Evolutionary conservation across 139 green algal species (phyloP).

Genomic region (Pleodorina starrii): DNA sequence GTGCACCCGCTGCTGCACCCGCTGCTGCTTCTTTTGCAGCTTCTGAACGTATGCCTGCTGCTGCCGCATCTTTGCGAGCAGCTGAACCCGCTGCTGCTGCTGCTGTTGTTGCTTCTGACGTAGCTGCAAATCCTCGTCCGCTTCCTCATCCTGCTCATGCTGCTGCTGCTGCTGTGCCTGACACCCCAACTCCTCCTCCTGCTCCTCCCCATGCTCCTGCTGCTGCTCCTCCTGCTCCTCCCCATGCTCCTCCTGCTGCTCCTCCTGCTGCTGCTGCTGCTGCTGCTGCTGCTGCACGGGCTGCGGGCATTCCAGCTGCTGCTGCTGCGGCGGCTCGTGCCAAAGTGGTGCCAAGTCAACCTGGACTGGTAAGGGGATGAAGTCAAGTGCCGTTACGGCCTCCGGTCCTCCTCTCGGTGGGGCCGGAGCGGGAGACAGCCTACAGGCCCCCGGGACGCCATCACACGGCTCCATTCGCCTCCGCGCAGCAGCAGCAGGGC

Average conservation of each 20-base stretch:
- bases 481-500: too few relatives aligned
- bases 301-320: neutral
- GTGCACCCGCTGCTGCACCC: neutral
- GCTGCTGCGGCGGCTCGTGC: neutral
- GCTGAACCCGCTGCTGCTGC: neutral
- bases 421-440: too few relatives aligned
- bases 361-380: too few relatives aligned
- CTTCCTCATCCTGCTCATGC: neutral
- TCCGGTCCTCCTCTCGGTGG: too few relatives aligned
- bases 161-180: neutral
- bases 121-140: too few relatives aligned
- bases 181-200: neutral
- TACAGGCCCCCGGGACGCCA: too few relatives aligned
- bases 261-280: too few relatives aligned
- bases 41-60: neutral
- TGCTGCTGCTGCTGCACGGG: neutral
- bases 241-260: neutral
- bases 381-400: too few relatives aligned
- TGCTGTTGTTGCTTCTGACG: too few relatives aligned
- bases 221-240: neutral
- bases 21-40: neutral
- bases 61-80: neutral
- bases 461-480: too few relatives aligned
- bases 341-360: too few relatives aligned
- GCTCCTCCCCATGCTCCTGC: neutral